A percentile compares a stretch with the other conserved stretches of the same genome.
phyloP scores from a whole-genome alignment of 192 early-diverging fungal genomes.

The Entophlyctis helioformis region DNA sequence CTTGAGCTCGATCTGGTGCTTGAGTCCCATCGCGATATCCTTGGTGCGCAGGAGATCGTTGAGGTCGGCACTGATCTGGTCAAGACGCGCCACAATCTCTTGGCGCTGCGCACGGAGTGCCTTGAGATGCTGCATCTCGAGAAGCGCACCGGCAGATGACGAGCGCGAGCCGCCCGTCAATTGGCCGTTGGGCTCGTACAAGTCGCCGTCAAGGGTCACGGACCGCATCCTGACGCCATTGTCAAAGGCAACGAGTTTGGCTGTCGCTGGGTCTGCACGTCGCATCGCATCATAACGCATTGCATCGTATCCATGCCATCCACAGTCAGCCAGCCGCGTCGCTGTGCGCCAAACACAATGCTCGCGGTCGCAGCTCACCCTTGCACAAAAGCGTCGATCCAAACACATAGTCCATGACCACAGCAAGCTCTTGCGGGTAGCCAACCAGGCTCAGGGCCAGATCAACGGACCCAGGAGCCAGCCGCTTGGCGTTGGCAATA shows the following conservation, averaged over 20 bases:
- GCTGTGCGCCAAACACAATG: too few relatives aligned
- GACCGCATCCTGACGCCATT: slow-evolving; percentile 68
- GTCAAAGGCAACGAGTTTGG: slow-evolving; percentile 83
- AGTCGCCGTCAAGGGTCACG: slow-evolving; percentile 95
- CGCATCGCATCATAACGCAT: too few relatives aligned
- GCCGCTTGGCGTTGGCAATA: slow-evolving; percentile 55
- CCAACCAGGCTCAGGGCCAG: slow-evolving; percentile 76
- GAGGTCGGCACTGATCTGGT: slow-evolving; percentile 39
- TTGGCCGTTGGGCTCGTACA: slow-evolving; percentile 90
- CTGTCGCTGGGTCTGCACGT: slow-evolving; percentile 57
- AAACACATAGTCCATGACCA: slow-evolving; percentile 90
- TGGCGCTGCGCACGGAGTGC: slow-evolving; percentile 40
- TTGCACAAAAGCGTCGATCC: slow-evolving; percentile 83
- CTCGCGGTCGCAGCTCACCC: slow-evolving; percentile 25
- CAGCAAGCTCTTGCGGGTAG: slow-evolving; percentile 63
- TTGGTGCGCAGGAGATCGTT: slow-evolving; percentile 38
- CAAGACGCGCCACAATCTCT: slow-evolving; percentile 33
- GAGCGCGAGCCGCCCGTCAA: slow-evolving; percentile 86
- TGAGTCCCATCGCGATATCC: slow-evolving; percentile 40
- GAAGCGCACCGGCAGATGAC: slow-evolving; percentile 55
- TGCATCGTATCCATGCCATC: too few relatives aligned
- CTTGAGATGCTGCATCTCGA: slow-evolving; percentile 62
- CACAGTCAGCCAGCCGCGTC: too few relatives aligned
- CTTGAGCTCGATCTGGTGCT: slow-evolving; percentile 50
- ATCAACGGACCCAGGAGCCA: slow-evolving; percentile 83